Conservation (phyloP, 768 basidiomycete species). For the Panus rudis region DNA sequence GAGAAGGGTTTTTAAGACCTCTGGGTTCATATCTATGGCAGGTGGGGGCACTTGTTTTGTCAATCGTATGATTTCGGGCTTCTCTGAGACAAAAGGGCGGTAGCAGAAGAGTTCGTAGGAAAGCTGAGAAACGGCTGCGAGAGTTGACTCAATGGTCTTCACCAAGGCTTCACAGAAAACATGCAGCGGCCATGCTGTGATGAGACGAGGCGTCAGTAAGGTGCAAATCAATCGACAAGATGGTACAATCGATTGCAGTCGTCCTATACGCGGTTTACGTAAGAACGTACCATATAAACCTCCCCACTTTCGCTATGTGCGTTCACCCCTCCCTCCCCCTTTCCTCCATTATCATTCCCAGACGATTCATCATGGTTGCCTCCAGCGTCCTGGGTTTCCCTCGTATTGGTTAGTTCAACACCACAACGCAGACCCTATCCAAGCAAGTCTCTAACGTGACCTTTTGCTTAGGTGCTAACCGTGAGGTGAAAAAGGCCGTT, state of each 20-base stretch:
- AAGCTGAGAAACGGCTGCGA: too few species aligned
- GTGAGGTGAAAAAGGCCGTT: slow-evolving; percentile 96
- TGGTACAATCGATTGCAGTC: slow-evolving; percentile 1
- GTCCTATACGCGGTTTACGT: background rate
- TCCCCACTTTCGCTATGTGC: slow-evolving; percentile 2
- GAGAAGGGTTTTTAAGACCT: too few species aligned
- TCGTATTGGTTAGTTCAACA: slow-evolving; percentile 38
- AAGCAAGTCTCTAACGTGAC: background rate
- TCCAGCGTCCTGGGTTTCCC: slow-evolving; percentile 55
- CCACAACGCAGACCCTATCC: background rate
- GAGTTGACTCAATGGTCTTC: too few species aligned
- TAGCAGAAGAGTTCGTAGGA: too few species aligned
- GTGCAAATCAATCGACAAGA: too few species aligned
- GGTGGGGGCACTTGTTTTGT: too few species aligned
- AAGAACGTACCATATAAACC: slow-evolving; percentile 9
- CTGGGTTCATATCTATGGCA: too few species aligned
- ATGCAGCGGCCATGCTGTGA: too few species aligned
- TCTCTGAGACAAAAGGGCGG: too few species aligned
- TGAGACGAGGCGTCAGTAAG: too few species aligned
- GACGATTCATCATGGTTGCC: slow-evolving; percentile 30
- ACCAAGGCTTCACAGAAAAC: too few species aligned
- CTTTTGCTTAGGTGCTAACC: slow-evolving; percentile 64
- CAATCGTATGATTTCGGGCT: too few species aligned
- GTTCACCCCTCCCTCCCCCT: slow-evolving; percentile 13
- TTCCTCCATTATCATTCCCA: slow-evolving; percentile 14